These are phyloP conservation scores for Phytopythium chamaehyphon DNA, from an alignment of 352 stramenopile species.

Conservation along the genomic window DNA sequence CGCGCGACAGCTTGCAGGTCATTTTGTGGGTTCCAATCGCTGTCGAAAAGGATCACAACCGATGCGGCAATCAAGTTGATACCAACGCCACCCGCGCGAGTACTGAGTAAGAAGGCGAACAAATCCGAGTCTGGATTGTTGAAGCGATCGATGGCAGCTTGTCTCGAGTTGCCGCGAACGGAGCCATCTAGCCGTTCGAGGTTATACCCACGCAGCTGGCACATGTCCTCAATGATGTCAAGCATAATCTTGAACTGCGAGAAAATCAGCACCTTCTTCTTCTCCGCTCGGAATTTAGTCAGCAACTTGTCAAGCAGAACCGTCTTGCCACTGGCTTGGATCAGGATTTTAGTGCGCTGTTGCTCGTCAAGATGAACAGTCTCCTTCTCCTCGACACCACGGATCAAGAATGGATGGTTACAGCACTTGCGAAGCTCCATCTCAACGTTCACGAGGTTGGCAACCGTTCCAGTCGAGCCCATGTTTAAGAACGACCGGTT, in stretches of 20 bases:
- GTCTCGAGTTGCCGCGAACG: slow-evolving; percentile 94
- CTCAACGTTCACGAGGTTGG: slow-evolving; percentile 98
- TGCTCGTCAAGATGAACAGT: slow-evolving; percentile 71
- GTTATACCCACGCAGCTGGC: slow-evolving; percentile 69
- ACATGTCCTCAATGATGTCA: slow-evolving; percentile 93
- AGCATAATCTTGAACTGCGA: slow-evolving; percentile 99
- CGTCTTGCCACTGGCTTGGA: slow-evolving; percentile 94
- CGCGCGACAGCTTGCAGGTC: slow-evolving; percentile 97
- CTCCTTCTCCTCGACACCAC: slow-evolving; percentile 97
- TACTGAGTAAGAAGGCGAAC: slow-evolving; percentile 97
- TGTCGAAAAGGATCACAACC: slow-evolving; percentile 90
- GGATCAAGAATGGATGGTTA: slow-evolving; percentile 99
- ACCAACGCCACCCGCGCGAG: slow-evolving; percentile 95
- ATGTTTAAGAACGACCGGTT: slow-evolving; percentile 93
- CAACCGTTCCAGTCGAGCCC: slow-evolving; percentile 86
- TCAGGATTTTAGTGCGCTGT: slow-evolving; percentile 66
- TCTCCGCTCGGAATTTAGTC: slow-evolving; percentile 94
- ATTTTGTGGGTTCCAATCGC: slow-evolving; percentile 99
- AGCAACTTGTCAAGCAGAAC: slow-evolving; percentile 99
- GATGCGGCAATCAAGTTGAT: slow-evolving; percentile 95
- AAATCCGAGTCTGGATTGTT: slow-evolving; percentile 91
- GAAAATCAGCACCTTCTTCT: slow-evolving; percentile 99
- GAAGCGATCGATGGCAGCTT: slow-evolving; percentile 99
- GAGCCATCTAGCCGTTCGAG: slow-evolving; percentile 97
- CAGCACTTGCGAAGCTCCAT: slow-evolving; percentile 99